Percentiles rank a stretch among this genome's conserved stretches.
These are phyloP conservation scores for Geotrichum fermentans DNA, from an alignment of 1,139 yeast genomes.

Conservation along the genomic window DNA sequence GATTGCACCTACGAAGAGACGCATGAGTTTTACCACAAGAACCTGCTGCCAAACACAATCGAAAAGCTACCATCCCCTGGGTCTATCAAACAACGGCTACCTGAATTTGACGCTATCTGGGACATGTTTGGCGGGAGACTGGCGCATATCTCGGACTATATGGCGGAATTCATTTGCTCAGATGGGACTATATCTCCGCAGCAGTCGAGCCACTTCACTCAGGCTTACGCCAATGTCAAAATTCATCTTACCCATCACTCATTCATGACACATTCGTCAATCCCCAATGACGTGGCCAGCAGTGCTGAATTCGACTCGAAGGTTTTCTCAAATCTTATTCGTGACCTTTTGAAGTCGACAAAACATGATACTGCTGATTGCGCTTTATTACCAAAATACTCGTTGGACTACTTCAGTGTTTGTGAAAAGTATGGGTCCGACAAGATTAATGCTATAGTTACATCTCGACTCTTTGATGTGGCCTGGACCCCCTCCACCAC, in stretches of 20 bases:
- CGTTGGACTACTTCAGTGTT: constrained; percentile 20
- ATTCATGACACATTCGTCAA: constrained; percentile 17
- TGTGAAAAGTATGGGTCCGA: constrained; percentile 22
- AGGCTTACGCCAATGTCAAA: constrained; percentile 20
- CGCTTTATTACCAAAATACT: constrained; percentile 6
- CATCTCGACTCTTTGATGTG: constrained; percentile 21
- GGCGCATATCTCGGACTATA: constrained; percentile 23
- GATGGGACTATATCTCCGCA: constrained; percentile 22
- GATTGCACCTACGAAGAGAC: constrained; percentile 23
- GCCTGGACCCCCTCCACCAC: constrained; percentile 22
- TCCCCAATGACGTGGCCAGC: constrained; percentile 8
- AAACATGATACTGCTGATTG: not conserved
- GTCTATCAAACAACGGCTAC: constrained; percentile 20
- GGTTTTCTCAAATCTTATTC: constrained; percentile 8
- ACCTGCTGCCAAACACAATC: constrained; percentile 21
- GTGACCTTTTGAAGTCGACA: constrained; percentile 9
- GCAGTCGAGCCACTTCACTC: constrained; percentile 20
- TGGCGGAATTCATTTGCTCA: constrained; percentile 23
- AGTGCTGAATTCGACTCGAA: constrained; percentile 6
- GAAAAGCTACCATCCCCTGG: constrained; percentile 24
- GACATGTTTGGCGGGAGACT: constrained; percentile 25
- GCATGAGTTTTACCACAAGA: constrained; percentile 16
- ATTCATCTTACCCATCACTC: constrained; percentile 19
- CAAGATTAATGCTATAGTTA: constrained; percentile 20
- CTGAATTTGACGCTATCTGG: constrained; percentile 23